Percentiles rank a stretch among this genome's conserved stretches.
Evolutionary conservation across 202 grass and related monocot species (phyloP).

Genomic region (Panicum virgatum): DNA sequence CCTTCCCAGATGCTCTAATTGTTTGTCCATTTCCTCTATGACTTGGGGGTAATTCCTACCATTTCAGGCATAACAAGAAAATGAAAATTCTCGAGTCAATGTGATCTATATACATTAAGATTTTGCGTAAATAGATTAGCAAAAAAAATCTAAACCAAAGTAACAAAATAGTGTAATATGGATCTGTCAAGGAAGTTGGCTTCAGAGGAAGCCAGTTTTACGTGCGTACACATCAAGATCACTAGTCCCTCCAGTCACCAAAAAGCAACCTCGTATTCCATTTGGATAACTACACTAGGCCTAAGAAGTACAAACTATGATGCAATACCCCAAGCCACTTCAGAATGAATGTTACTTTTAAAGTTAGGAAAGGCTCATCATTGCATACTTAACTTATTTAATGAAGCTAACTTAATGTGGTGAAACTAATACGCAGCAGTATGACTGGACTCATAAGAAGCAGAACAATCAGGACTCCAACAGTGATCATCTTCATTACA

Average conservation of each 20-base stretch:
- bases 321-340: neutral
- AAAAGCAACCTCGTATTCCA: neutral
- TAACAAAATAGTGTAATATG: neutral
- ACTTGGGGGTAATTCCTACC: constrained; percentile 41
- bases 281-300: neutral
- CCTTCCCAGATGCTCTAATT: constrained; percentile 42
- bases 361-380: neutral
- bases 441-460: constrained; percentile 19
- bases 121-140: neutral
- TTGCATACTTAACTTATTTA: neutral
- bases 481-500: neutral
- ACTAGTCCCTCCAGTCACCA: neutral
- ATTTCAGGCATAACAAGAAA: neutral
- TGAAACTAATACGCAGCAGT: constrained; percentile 13
- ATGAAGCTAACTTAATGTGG: neutral
- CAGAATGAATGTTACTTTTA: neutral
- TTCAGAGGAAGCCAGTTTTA: neutral
- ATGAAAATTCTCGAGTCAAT: neutral
- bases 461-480: constrained; percentile 19
- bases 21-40: constrained; percentile 41
- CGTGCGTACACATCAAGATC: neutral
- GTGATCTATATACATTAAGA: neutral
- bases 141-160: neutral
- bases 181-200: neutral
- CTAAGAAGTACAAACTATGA: neutral